Evolutionary conservation across 352 stramenopile species (phyloP).

Genomic region (Globisporangium irregulare): DNA sequence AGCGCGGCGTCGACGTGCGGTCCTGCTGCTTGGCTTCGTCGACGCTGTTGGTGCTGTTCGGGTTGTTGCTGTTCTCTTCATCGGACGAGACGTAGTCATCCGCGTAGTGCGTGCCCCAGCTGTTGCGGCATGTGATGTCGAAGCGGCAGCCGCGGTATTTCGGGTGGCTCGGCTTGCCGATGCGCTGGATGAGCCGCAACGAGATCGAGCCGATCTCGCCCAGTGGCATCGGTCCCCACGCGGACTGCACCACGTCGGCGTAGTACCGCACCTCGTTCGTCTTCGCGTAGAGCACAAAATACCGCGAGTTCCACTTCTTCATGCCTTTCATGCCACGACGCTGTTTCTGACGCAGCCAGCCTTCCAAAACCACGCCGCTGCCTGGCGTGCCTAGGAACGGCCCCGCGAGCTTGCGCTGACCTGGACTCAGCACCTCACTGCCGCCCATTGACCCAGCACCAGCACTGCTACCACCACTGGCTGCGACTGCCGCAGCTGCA

Average conservation of each 20-base stretch:
- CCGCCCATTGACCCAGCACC: neutral
- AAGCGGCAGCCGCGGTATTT: slow-evolving; percentile 85
- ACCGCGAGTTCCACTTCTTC: slow-evolving; percentile 84
- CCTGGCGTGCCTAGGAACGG: slow-evolving; percentile 45
- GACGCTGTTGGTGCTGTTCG: slow-evolving; percentile 18
- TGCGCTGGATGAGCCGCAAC: slow-evolving; percentile 76
- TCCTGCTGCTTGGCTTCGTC: slow-evolving; percentile 23
- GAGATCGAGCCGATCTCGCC: slow-evolving; percentile 80
- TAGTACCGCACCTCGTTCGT: slow-evolving; percentile 82
- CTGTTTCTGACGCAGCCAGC: slow-evolving; percentile 81
- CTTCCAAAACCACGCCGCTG: slow-evolving; percentile 76
- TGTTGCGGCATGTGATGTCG: slow-evolving; percentile 82
- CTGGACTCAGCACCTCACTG: slow-evolving; percentile 33
- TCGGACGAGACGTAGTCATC: slow-evolving; percentile 80
- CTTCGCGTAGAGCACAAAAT: slow-evolving; percentile 76
- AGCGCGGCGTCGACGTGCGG: slow-evolving; percentile 47
- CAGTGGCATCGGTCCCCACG: slow-evolving; percentile 71
- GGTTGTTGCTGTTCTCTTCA: slow-evolving; percentile 49
- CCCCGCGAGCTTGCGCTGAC: slow-evolving; percentile 49
- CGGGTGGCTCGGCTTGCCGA: slow-evolving; percentile 69
- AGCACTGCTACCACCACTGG: slow-evolving; percentile 10
- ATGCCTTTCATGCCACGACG: slow-evolving; percentile 72
- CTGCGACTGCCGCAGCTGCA: slow-evolving; percentile 2
- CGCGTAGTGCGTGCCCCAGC: slow-evolving; percentile 70
- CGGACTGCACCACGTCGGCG: slow-evolving; percentile 70